Evolutionary conservation across 371 early-diverging fungal species (phyloP), one percentile per base, ranked within the genome.

Genomic region (Mucor lusitanicus): DNA sequence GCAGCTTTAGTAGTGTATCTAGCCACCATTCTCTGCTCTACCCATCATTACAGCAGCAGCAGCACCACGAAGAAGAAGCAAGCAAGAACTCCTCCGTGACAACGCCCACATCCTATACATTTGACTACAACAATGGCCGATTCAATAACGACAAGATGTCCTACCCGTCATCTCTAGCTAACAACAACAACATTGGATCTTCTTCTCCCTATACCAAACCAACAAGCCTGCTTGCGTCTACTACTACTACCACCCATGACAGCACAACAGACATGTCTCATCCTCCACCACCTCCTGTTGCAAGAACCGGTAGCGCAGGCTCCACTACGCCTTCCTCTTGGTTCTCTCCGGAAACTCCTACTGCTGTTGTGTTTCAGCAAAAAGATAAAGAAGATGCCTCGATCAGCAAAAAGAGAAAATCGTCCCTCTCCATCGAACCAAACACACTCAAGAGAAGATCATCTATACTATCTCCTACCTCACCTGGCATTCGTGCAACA

Each of bases 261-360:
- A 33, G 33, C 33, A 61, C 21, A 27, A 50, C 25, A 50, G 50
- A 50, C 7, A 50, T 50, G 12, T 23, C 37, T 37, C 37, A 37
- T 37, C 37, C 37, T 37, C 48, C 48, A 1, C 48, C 48, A 3
- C 50, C 50, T 23, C 50, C 25, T 50, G 50, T 50, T 23, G 50
- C 50, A 50, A 50, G 39, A 50, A 58, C 32, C 27, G 55, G n/a
- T 33, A 44, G 44, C 23, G 67, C 60, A 6, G 67, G 68, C 7
- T 67, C 72, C 11, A 60, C 64, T 6, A 72, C 72, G 7, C 72
- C 72, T 40, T 60, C 59, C 3, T 67, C 72, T 39, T 72, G 72
- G 72, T 57, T 64, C 12, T 72, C 72, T 6, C 72, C 72, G 17
- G 72, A 72, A 61, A 67, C 72, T 28, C 72, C 68, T 21, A 72